phyloP scores from a whole-genome alignment of 2,329 filamentous ascomycete species.

The Trichoderma asperellum region DNA sequence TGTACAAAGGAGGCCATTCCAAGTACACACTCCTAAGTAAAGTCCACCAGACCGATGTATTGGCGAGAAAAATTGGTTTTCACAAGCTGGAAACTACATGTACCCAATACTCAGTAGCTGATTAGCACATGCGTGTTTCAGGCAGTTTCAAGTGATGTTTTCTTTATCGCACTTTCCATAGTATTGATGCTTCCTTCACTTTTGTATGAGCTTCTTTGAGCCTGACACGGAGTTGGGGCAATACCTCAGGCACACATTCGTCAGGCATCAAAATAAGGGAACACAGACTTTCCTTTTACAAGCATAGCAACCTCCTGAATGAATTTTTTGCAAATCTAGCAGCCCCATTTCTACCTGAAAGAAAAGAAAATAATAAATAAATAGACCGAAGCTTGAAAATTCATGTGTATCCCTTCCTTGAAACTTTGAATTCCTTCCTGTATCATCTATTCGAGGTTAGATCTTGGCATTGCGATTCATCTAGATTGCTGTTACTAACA shows the following conservation, averaged over 20 bases:
- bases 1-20: too few species aligned
- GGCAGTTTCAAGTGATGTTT: background rate
- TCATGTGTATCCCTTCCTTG: background rate
- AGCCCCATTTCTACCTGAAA: background rate
- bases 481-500: background rate
- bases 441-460: constrained; percentile 3
- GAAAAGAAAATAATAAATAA: background rate
- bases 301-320: background rate
- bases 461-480: background rate
- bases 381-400: background rate
- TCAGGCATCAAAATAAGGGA: background rate
- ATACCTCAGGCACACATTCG: background rate
- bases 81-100: background rate
- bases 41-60: background rate
- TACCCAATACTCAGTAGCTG: background rate
- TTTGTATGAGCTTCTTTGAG: background rate
- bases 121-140: background rate
- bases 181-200: background rate
- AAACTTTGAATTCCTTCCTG: background rate
- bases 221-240: background rate
- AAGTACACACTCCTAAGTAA: background rate
- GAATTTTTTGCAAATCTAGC: background rate
- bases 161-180: background rate
- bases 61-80: background rate
- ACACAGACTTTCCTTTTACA: background rate